These are phyloP conservation scores for Candolleomyces efflorescens DNA, from an alignment of 768 basidiomycete species.

Conservation along the genomic window DNA sequence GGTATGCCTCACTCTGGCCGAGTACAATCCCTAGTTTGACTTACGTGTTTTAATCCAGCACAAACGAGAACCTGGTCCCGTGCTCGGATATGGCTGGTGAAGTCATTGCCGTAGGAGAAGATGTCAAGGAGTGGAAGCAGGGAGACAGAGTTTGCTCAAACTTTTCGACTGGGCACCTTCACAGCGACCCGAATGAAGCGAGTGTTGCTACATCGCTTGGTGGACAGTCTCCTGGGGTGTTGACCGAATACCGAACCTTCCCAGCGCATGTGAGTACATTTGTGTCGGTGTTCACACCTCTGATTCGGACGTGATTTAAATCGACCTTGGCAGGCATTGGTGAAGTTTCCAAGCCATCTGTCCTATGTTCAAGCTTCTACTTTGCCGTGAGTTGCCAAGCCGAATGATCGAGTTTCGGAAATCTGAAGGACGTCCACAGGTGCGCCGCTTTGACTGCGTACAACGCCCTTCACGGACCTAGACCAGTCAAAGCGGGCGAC, in stretches of 20 bases:
- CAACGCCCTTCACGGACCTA: slow-evolving; percentile 46
- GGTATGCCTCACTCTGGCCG: slow-evolving; percentile 14
- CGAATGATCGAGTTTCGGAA: neutral
- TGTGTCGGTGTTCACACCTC: too few relatives aligned
- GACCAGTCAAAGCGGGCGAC: slow-evolving; percentile 54
- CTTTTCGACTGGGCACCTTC: slow-evolving; percentile 43
- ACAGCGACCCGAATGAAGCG: slow-evolving; percentile 35
- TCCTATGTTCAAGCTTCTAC: slow-evolving; percentile 63
- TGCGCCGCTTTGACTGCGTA: slow-evolving; percentile 65
- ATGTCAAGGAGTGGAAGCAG: slow-evolving; percentile 43
- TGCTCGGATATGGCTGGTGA: slow-evolving; percentile 57
- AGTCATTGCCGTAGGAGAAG: slow-evolving; percentile 41
- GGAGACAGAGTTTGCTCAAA: slow-evolving; percentile 59
- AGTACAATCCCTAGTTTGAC: neutral
- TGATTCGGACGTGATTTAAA: too few relatives aligned
- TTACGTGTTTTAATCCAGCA: slow-evolving; percentile 1
- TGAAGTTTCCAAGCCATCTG: slow-evolving; percentile 51
- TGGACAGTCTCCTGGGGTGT: slow-evolving; percentile 44
- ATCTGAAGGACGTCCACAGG: slow-evolving; percentile 18
- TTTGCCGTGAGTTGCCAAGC: slow-evolving; percentile 41
- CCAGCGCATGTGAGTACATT: slow-evolving; percentile 7
- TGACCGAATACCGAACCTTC: slow-evolving; percentile 53
- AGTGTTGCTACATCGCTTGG: slow-evolving; percentile 38
- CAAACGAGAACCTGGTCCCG: slow-evolving; percentile 26
- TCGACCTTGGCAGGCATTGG: slow-evolving; percentile 33